Evolutionary conservation across 2,329 filamentous ascomycete species (phyloP), one percentile per base, ranked within the genome.

Genomic region (Dactylellina parvicollis): DNA sequence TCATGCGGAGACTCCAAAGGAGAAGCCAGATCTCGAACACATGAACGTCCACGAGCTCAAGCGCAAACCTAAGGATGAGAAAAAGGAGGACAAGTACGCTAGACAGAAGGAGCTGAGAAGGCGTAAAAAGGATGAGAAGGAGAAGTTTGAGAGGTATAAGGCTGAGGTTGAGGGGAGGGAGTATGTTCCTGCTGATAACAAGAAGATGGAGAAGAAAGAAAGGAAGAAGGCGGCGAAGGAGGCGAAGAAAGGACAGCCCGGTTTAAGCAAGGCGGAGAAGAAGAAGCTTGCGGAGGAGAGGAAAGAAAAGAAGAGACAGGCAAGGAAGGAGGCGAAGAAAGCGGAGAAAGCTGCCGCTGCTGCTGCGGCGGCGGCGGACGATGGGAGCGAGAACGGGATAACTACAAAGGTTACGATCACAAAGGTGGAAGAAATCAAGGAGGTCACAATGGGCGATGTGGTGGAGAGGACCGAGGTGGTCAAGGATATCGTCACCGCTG

Each of bases 381-480:
- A 56, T 42, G 76, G 64, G 32, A 75, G 76, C 26, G 77, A 75
- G 38, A 75, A 76, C 59, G 59, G 75, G 46, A 77, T 75, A 73
- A 78, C 78, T 28, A 80, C 81, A 36, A 81, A 81, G 64, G 79
- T 79, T 40, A 79, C 78, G 50, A 78, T 79, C 24, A 59, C 62
- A 32, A 81, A 80, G 47, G 81, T 83, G 74, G 80, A 81, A 62
- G 82, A 81, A 71, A 79, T 80, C 24, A 79, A 80, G 44, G 81
- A 81, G 52, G 79, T 81, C 75, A 79, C 79, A 74, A 78, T 80
- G 49, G 78, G 78, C 49, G 77, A 78, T 69, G 79, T 77, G 38
- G 71, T 75, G 16, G 74, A 74, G 50, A 77, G 75, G 34, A 69
- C 66, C 38, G 34, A 73, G 38, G 60, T 59, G 3, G 50, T 28